Evolutionary conservation across 164 flowering plant species (phyloP).

Genomic region (Dillenia turbinata): DNA sequence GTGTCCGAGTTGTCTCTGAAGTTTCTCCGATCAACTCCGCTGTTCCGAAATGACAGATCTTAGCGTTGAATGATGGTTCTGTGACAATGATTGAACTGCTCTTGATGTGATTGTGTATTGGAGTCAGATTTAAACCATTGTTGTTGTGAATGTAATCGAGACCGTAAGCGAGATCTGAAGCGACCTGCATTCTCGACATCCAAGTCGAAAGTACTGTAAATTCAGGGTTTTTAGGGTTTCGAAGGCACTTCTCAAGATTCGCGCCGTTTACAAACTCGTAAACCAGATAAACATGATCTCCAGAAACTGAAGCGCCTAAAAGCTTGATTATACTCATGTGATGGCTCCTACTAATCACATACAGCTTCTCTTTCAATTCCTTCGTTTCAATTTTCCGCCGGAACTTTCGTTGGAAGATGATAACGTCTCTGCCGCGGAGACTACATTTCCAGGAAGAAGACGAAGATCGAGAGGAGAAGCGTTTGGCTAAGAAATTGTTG

Average conservation of each 20-base stretch:
- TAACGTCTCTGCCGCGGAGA: conserved; percentile 37
- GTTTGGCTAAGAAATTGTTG: conserved; percentile 38
- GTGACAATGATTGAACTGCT: conserved; percentile 56
- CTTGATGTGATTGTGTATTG: conserved; percentile 71
- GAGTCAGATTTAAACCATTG: conserved; percentile 30
- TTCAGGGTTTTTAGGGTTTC: conserved; percentile 54
- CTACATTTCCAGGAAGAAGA: conserved; percentile 69
- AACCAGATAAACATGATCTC: conserved; percentile 61
- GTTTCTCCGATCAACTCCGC: conserved; percentile 70
- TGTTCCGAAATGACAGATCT: conserved; percentile 80
- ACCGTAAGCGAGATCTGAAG: conserved; percentile 75
- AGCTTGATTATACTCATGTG: conserved; percentile 60
- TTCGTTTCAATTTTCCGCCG: conserved; percentile 32
- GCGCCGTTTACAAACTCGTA: conserved; percentile 69
- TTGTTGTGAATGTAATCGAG: conserved; percentile 79
- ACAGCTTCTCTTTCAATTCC: conserved; percentile 32
- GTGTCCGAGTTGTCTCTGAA: conserved; percentile 1
- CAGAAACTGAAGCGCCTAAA: conserved; percentile 64
- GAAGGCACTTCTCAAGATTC: conserved; percentile 45
- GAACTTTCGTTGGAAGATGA: conserved; percentile 58
- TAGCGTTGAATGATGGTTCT: conserved; percentile 54
- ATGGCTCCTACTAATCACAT: conserved; percentile 55
- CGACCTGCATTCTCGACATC: conserved; percentile 76
- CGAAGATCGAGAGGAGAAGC: conserved; percentile 37
- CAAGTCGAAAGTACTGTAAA: conserved; percentile 69